Evolutionary conservation across 768 basidiomycete genomes (phyloP).

Genomic region (Melanogaster broomeanus): DNA sequence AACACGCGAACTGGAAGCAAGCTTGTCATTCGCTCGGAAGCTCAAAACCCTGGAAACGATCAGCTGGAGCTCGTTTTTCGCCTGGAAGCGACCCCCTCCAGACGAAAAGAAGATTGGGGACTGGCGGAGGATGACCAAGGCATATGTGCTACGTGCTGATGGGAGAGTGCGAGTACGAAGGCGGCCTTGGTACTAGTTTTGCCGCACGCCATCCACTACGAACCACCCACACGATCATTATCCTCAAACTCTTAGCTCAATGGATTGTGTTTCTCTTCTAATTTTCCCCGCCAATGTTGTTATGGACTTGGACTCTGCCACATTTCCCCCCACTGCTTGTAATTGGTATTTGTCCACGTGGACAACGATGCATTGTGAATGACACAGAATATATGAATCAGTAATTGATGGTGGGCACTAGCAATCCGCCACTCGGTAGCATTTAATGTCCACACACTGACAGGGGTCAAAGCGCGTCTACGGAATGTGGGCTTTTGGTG

Average conservation of each 20-base stretch:
- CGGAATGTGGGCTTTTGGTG: neutral
- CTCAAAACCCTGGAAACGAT: slow-evolving; percentile 46
- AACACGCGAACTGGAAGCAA: slow-evolving; percentile 49
- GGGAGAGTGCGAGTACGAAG: slow-evolving; percentile 46
- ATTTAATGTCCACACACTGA: slow-evolving; percentile 10
- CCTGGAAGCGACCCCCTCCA: slow-evolving; percentile 14
- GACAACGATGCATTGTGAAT: neutral
- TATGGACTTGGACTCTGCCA: neutral
- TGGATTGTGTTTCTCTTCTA: neutral
- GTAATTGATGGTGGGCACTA: neutral
- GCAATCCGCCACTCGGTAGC: slow-evolving; percentile 25
- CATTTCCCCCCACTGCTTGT: neutral
- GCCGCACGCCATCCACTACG: neutral
- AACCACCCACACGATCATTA: neutral
- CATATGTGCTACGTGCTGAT: slow-evolving; percentile 41
- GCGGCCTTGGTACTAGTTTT: slow-evolving; percentile 36
- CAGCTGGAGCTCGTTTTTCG: slow-evolving; percentile 56
- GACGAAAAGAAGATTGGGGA: slow-evolving; percentile 19
- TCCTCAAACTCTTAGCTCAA: neutral
- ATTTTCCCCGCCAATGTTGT: neutral
- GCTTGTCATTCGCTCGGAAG: slow-evolving; percentile 43
- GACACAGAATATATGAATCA: neutral
- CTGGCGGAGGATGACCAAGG: slow-evolving; percentile 35
- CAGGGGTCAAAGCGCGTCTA: neutral
- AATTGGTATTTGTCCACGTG: neutral